Conservation (phyloP, 2,329 filamentous ascomycete genomes). For the Trichoderma harzianum region DNA sequence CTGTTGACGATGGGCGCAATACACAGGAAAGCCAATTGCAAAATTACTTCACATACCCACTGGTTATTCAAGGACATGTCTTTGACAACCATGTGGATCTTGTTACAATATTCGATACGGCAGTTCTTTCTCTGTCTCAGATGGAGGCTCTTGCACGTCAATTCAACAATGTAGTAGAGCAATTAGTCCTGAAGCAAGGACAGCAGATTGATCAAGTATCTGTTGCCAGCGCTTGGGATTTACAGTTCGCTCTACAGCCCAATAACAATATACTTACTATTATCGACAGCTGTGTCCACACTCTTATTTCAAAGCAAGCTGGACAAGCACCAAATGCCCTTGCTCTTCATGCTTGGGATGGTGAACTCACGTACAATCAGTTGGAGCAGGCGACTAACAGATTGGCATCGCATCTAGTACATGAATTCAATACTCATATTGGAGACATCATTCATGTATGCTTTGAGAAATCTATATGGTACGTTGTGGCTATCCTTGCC, state of each 20-base stretch:
- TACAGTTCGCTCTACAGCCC: neutral
- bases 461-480: constrained; percentile 16
- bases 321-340: neutral
- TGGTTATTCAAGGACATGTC: neutral
- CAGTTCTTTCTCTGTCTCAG: neutral
- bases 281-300: constrained; percentile 8
- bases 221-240: neutral
- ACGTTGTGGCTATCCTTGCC: constrained; percentile 8
- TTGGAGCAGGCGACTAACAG: neutral
- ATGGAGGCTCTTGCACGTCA: neutral
- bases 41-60: constrained; percentile 13
- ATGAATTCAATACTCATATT: neutral
- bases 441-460: constrained; percentile 9
- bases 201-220: neutral
- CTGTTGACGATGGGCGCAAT: neutral
- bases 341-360: constrained; percentile 8
- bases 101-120: neutral
- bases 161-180: neutral
- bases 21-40: neutral
- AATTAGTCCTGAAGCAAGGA: neutral
- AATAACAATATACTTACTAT: neutral
- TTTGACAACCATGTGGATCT: neutral
- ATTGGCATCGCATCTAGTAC: neutral
- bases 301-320: neutral
- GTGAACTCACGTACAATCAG: neutral